Percentiles rank a stretch among this genome's conserved stretches.
phyloP scores from a whole-genome alignment of 805 yeast species.

The Ogataea allantospora region DNA sequence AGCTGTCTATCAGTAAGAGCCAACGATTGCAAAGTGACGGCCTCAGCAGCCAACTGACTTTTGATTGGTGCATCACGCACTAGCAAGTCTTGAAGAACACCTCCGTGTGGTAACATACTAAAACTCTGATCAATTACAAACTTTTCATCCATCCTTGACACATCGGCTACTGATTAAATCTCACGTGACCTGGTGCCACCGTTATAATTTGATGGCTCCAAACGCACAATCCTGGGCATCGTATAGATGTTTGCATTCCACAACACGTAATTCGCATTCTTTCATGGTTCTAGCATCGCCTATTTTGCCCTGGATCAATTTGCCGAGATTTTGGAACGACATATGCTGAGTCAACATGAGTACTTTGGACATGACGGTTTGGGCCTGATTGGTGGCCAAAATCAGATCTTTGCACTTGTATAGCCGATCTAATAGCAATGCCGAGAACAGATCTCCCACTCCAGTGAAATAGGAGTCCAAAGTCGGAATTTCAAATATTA shows the following conservation, averaged over 20 bases:
- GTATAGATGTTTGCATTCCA: slow-evolving; percentile 52
- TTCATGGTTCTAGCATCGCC: slow-evolving; percentile 62
- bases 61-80: slow-evolving; percentile 72
- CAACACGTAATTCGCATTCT: slow-evolving; percentile 66
- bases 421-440: slow-evolving; percentile 66
- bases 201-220: slow-evolving; percentile 2
- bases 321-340: slow-evolving; percentile 38
- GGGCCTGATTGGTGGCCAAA: slow-evolving; percentile 50
- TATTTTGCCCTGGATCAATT: slow-evolving; percentile 45
- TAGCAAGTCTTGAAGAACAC: slow-evolving; percentile 78
- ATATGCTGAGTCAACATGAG: slow-evolving; percentile 45
- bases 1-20: slow-evolving; percentile 80
- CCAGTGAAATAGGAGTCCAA: slow-evolving; percentile 88
- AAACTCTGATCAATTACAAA: background rate
- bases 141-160: background rate
- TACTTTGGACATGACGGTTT: slow-evolving; percentile 54
- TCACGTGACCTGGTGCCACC: slow-evolving; percentile 15
- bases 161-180: slow-evolving; percentile 6
- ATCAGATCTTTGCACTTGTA: slow-evolving; percentile 30
- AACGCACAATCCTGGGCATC: slow-evolving; percentile 10
- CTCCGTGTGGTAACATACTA: slow-evolving; percentile 74
- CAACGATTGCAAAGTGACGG: slow-evolving; percentile 46
- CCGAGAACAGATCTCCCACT: slow-evolving; percentile 89
- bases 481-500: slow-evolving; percentile 51
- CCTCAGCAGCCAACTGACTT: slow-evolving; percentile 55